Conservation (phyloP, 352 stramenopile genomes). For the Phytophthora lateralis region DNA sequence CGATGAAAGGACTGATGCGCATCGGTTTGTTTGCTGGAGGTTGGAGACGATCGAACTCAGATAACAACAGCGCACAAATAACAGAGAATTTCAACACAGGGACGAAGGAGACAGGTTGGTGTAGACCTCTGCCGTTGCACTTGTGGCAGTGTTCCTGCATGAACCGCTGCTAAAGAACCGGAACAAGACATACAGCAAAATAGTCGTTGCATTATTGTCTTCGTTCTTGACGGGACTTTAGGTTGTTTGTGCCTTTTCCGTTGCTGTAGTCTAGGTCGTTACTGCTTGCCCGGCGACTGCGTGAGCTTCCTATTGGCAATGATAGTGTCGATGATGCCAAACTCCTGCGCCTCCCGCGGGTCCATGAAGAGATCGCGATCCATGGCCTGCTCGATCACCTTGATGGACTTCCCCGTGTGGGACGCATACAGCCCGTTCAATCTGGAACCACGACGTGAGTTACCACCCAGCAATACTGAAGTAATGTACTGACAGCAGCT, state of each 20-base stretch:
- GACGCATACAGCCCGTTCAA: conserved; percentile 76
- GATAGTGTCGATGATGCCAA: conserved; percentile 87
- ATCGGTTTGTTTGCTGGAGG: background rate
- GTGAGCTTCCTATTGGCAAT: conserved; percentile 58
- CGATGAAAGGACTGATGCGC: too few species aligned
- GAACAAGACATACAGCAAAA: background rate
- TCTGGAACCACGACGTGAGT: conserved; percentile 33
- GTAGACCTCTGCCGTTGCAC: background rate
- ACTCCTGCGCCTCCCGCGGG: conserved; percentile 68
- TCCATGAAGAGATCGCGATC: conserved; percentile 90
- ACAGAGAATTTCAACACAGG: conserved; percentile 29
- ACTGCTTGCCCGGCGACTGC: conserved; percentile 13
- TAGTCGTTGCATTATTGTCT: conserved; percentile 9
- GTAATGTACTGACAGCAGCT: background rate
- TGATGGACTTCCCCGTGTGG: conserved; percentile 79
- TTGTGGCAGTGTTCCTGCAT: background rate
- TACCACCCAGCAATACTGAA: background rate
- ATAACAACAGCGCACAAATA: conserved; percentile 39
- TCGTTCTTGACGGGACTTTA: conserved; percentile 2
- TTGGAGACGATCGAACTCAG: conserved; percentile 21
- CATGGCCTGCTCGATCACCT: conserved; percentile 86
- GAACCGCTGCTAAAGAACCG: too few species aligned
- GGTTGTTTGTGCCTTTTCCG: background rate
- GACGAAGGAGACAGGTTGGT: too few species aligned
- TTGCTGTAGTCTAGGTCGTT: conserved; percentile 1